Base-by-base conservation (phyloP, 306 rosid genomes). In the Cicer judaicum region DNA sequence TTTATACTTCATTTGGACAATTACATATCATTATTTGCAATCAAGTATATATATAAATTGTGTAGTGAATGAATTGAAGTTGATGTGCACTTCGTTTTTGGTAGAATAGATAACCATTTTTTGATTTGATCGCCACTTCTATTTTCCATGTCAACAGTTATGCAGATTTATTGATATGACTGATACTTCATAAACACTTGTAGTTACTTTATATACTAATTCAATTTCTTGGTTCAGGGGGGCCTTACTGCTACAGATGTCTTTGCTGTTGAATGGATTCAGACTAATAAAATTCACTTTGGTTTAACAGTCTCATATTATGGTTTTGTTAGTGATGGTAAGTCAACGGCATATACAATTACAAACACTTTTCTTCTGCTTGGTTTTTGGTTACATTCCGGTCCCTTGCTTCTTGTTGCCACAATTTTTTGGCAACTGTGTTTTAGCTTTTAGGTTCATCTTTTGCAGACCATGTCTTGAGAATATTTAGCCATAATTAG, bases 221-320 rank as follows among this genome's bases (percentile, higher is more conserved):
- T 73, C 29, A 47, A 79, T 85, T 89, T 78, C 60, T 73, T 80
- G 64, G 79, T 83, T 77, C 96, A 94, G 99, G 99, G 99, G 60
- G 99, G 99, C 48, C 97, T 94, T 79, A 90, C 96, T 21, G 96
- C 99, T 62, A 90, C 99, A 15, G 99, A 94, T 81, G 99, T 94
- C 85, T 94, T 94, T 86, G 97, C 95, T 43, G 95, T 94, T 46
- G 91, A 90, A 80, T 94, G 99, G 99, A 87, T 90, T 80, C 92
- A 88, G 83, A 86, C 91, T 7, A 93, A 91, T 78, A 83, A 87
- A 79, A 78, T 87, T 80, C 99, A 94, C 84, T 94, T 79, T 82
- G 99, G 99, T 76, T 87, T 94, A 89, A 94, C 99, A 10, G 97
- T 89, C 79, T 92, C 99, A 13, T 94, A 94, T 76, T 94, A 85